Conservation (phyloP, 495 filamentous ascomycete species). For the Aspergillus affinis region DNA sequence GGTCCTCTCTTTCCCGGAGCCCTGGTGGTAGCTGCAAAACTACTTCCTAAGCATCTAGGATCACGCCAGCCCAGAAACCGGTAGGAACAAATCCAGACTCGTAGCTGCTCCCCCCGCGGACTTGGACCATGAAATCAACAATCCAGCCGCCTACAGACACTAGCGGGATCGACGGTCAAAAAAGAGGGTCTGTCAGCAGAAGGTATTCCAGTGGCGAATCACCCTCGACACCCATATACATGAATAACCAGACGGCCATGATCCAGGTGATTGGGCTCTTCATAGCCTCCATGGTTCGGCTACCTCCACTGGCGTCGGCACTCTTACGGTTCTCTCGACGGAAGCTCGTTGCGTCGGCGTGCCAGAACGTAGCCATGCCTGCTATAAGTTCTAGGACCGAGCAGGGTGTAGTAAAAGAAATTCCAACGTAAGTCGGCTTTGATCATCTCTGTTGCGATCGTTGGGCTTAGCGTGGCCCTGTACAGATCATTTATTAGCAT, state of each 20-base stretch:
- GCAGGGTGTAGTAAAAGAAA: background rate
- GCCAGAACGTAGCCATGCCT: slow-evolving; percentile 10
- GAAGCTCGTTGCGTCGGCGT: slow-evolving; percentile 7
- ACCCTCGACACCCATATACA: slow-evolving; percentile 17
- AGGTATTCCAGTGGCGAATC: background rate
- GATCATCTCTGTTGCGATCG: background rate
- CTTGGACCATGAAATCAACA: slow-evolving; percentile 17
- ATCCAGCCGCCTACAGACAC: slow-evolving; percentile 16
- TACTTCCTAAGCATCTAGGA: background rate
- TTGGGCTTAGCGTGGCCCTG: background rate
- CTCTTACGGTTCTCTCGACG: slow-evolving; percentile 9
- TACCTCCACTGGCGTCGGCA: slow-evolving; percentile 3
- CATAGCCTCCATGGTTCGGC: slow-evolving; percentile 11
- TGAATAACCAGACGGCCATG: slow-evolving; percentile 14
- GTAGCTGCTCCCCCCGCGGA: slow-evolving; percentile 7
- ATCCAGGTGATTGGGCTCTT: slow-evolving; percentile 13
- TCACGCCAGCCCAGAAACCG: slow-evolving; percentile 8
- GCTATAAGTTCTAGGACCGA: background rate
- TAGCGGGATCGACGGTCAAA: background rate
- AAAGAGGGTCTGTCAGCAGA: background rate
- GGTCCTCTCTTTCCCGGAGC: background rate
- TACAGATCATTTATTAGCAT: background rate
- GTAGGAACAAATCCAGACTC: slow-evolving; percentile 15
- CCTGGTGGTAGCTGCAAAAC: background rate
- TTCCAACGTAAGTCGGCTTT: background rate